A percentile compares a stretch with the other conserved stretches of the same genome.
phyloP scores from a whole-genome alignment of 2,329 filamentous ascomycete species.

The Aphanoascus verrucosus region DNA sequence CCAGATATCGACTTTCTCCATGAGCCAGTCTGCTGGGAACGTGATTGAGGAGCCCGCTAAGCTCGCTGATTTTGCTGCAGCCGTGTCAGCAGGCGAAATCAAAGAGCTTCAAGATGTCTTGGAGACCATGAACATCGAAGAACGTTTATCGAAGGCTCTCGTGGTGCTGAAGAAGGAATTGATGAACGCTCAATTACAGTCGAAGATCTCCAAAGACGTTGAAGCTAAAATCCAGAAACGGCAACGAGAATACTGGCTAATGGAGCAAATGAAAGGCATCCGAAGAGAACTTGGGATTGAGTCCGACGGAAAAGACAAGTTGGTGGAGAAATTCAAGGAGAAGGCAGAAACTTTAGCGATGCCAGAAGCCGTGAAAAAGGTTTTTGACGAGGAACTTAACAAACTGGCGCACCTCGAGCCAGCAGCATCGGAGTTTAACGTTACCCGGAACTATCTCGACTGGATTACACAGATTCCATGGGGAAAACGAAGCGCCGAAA shows the following conservation, averaged over 20 bases:
- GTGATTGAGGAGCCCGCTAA: constrained; percentile 91
- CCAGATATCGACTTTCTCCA: constrained; percentile 93
- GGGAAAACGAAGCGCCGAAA: constrained; percentile 90
- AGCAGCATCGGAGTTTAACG: constrained; percentile 95
- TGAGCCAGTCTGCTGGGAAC: constrained; percentile 88
- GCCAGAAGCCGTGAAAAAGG: constrained; percentile 92
- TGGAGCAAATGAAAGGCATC: constrained; percentile 99
- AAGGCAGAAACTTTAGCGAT: constrained; percentile 89
- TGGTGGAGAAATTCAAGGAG: constrained; percentile 94
- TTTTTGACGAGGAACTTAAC: constrained; percentile 96
- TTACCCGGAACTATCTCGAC: constrained; percentile 94
- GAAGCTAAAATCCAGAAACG: constrained; percentile 95
- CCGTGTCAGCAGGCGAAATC: constrained; percentile 87
- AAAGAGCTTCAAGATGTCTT: constrained; percentile 87
- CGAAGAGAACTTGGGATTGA: constrained; percentile 90
- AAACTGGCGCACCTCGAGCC: constrained; percentile 93
- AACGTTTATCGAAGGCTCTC: constrained; percentile 81
- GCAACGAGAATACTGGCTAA: constrained; percentile 94
- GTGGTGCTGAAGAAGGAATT: constrained; percentile 94
- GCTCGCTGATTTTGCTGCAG: constrained; percentile 91
- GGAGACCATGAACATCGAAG: constrained; percentile 78
- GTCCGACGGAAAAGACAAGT: constrained; percentile 94
- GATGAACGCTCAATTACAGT: constrained; percentile 94
- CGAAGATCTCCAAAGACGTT: constrained; percentile 95
- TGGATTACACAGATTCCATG: constrained; percentile 98